Base-by-base conservation (phyloP, 169 alveolate species). In the Eimeria falciformis region DNA sequence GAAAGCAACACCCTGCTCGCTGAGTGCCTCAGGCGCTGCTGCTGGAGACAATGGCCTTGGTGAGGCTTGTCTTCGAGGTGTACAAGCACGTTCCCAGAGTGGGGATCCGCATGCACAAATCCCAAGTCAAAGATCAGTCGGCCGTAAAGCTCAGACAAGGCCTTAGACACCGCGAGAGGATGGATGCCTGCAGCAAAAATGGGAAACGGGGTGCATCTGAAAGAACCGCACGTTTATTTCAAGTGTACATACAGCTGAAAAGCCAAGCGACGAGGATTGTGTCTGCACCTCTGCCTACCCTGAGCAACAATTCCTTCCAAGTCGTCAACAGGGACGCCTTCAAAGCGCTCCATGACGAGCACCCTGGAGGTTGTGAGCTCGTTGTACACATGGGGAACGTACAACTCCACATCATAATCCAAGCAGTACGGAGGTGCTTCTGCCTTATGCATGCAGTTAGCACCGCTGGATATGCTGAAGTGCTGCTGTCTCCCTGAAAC, bases 101-200 rank as follows among this genome's bases (percentile, higher is more conserved):
- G 99, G 2, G 99, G 99, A 71, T 97, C 99, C n/a, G 97, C 98
- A 89, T 97, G 99, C 69, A 97, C 96, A 82, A 95, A 95, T 18
- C 98, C 98, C 56, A 89, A 93, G 55, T 89, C 89, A 77, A 95
- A 95, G 27, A 95, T 94, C 27, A 92, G 77, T n/a, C 66, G 21
- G 55, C 69, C 90, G 69, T 71, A 92, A 33, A 92, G 95, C 12
- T 47, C 78, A 33, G 82, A 56, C 6, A 92, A 43, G n/a, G 91
- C 92, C 17, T 43, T 69, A 25, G 95, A 50, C 50, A 92, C 93
- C 21, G 95, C 95, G 23, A 92, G 75, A 23, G 90, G 90, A 73
- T 78, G 90, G n/a, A 92, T 92, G 29, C 91, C 95, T 92, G 91
- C 62, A 23, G 68, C 29, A 27, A 21, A 53, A 33, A 65, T 4